Conservation (phyloP, 345 rosid genomes). For the Erodium maritimum region DNA sequence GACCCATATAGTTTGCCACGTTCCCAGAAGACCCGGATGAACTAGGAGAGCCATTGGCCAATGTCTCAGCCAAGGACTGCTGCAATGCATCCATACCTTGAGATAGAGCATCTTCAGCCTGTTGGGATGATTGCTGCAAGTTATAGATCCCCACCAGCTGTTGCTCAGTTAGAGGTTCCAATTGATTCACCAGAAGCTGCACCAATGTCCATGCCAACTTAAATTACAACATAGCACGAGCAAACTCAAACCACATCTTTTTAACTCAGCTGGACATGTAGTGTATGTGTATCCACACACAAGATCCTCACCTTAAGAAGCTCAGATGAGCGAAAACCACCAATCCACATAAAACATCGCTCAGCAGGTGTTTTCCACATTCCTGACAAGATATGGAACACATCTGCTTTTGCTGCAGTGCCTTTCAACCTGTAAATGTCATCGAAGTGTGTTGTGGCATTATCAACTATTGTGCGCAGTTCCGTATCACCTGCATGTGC, state of each 20-base stretch:
- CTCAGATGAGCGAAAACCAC: conserved; percentile 95
- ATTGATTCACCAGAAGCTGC: conserved; percentile 35
- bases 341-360: conserved; percentile 96
- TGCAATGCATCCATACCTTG: conserved; percentile 76
- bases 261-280: background rate
- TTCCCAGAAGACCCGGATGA: conserved; percentile 31
- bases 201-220: conserved; percentile 1
- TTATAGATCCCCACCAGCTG: conserved; percentile 28
- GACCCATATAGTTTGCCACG: conserved; percentile 51
- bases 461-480: conserved; percentile 75
- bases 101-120: conserved; percentile 41
- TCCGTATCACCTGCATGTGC: conserved; percentile 89
- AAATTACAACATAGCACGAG: too few relatives aligned
- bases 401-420: conserved; percentile 86
- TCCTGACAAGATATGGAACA: conserved; percentile 92
- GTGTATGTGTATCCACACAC: background rate
- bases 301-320: conserved; percentile 58
- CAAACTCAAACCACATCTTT: background rate
- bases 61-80: conserved; percentile 50
- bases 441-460: conserved; percentile 55
- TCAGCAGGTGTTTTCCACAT: conserved; percentile 99
- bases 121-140: conserved; percentile 42
- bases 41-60: conserved; percentile 31
- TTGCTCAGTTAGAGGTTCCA: conserved; percentile 46
- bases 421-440: conserved; percentile 85